phyloP scores from a whole-genome alignment of 768 basidiomycete species.

The Podaxis carcinomalis region DNA sequence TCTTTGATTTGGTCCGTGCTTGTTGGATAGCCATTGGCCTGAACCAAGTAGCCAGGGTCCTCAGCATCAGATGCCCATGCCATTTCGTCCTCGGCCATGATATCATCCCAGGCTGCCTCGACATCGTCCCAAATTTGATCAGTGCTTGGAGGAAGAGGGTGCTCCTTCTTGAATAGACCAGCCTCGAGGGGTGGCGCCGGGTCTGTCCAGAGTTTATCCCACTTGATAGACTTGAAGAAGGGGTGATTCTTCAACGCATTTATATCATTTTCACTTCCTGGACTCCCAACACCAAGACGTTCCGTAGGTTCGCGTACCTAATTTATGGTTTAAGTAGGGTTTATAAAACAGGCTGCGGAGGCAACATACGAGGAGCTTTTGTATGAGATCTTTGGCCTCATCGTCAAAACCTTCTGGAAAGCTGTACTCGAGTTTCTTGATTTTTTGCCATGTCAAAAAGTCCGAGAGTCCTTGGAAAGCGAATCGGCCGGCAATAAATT shows the following conservation, averaged over 20 bases:
- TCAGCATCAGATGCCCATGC: conserved; percentile 50
- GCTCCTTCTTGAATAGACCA: conserved; percentile 32
- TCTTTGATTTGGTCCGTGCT: neutral
- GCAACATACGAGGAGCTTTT: conserved; percentile 62
- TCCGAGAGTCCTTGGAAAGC: conserved; percentile 91
- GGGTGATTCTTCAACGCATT: conserved; percentile 4
- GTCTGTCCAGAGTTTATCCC: conserved; percentile 65
- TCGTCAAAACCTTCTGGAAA: conserved; percentile 86
- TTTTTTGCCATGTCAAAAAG: conserved; percentile 93
- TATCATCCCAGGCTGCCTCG: conserved; percentile 49
- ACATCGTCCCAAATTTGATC: conserved; percentile 49
- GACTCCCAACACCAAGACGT: conserved; percentile 47
- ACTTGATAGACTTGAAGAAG: conserved; percentile 37
- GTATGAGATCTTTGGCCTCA: conserved; percentile 76
- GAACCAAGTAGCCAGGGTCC: conserved; percentile 16
- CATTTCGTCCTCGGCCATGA: conserved; percentile 37
- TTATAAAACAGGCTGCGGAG: neutral
- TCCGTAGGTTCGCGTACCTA: conserved; percentile 55
- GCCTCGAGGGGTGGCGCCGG: conserved; percentile 53
- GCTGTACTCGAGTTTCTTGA: conserved; percentile 81
- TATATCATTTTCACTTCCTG: conserved; percentile 9
- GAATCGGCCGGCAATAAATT: conserved; percentile 88
- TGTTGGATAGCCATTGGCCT: conserved; percentile 1
- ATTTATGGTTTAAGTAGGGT: neutral
- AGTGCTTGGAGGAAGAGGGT: conserved; percentile 22